phyloP scores from a whole-genome alignment of 257 asterid genomes.

The Plantago elongata region DNA sequence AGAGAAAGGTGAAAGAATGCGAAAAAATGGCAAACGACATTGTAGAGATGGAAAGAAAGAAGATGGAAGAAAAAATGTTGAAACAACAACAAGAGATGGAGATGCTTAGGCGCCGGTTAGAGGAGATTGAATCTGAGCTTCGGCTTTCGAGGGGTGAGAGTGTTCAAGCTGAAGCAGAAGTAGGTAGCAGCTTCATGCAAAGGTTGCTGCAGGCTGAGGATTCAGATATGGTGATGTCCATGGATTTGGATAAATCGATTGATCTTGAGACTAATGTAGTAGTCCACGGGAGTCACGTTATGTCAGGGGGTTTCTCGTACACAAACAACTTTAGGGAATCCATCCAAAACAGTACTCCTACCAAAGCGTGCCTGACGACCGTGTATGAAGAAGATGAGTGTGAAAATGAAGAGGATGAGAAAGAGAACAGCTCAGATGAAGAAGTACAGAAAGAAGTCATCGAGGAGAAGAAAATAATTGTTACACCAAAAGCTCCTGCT shows the following conservation, averaged over 20 bases:
- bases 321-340: slow-evolving; percentile 31
- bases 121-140: slow-evolving; percentile 67
- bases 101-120: slow-evolving; percentile 60
- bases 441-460: slow-evolving; percentile 80
- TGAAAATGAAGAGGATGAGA: slow-evolving; percentile 49
- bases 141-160: slow-evolving; percentile 43
- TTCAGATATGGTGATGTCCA: slow-evolving; percentile 86
- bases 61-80: slow-evolving; percentile 58
- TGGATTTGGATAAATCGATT: slow-evolving; percentile 76
- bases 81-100: slow-evolving; percentile 70
- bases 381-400: slow-evolving; percentile 81
- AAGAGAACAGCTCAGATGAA: slow-evolving; percentile 36
- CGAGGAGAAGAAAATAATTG: slow-evolving; percentile 58
- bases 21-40: slow-evolving; percentile 56
- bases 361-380: slow-evolving; percentile 53
- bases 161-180: slow-evolving; percentile 38
- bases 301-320: slow-evolving; percentile 27
- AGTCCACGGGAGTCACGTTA: slow-evolving; percentile 18
- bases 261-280: slow-evolving; percentile 51
- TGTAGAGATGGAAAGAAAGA: slow-evolving; percentile 65
- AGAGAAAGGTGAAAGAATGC: slow-evolving; percentile 57
- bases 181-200: slow-evolving; percentile 53
- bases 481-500: slow-evolving; percentile 28
- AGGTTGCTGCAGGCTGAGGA: slow-evolving; percentile 63
- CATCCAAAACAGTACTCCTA: slow-evolving; percentile 27